Evolutionary conservation across 106 monocot genomes (phyloP).

Genomic region (Acorus calamus): DNA sequence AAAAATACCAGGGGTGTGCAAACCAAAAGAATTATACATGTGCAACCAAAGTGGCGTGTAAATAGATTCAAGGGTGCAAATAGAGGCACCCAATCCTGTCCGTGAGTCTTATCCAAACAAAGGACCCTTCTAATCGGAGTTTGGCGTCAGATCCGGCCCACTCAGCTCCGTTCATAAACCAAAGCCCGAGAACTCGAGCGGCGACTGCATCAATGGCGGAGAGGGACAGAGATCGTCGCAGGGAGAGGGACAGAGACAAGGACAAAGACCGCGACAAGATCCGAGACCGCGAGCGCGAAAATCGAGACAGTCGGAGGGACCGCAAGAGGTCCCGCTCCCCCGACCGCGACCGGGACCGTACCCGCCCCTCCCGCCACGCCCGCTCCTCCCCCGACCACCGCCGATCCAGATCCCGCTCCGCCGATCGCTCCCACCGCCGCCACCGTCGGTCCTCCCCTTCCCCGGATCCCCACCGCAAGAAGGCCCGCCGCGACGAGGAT

Average conservation of each 20-base stretch:
- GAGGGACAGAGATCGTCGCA: constrained; percentile 30
- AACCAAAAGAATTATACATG: too few species aligned
- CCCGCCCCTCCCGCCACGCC: neutral
- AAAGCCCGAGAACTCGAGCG: too few species aligned
- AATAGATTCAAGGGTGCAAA: too few species aligned
- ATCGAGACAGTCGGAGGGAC: constrained; percentile 20
- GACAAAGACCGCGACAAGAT: constrained; percentile 14
- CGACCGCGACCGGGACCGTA: constrained; percentile 9
- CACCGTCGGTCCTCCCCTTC: constrained; percentile 12
- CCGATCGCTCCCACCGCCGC: constrained; percentile 20
- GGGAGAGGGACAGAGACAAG: constrained; percentile 7
- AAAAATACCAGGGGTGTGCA: too few species aligned
- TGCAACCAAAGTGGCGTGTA: too few species aligned
- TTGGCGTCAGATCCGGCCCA: too few species aligned
- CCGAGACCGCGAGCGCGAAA: constrained; percentile 32
- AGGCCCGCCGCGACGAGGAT: constrained; percentile 47
- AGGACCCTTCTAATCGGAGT: too few species aligned
- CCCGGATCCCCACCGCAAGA: constrained; percentile 38
- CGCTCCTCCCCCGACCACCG: constrained; percentile 7
- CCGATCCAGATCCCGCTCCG: constrained; percentile 30
- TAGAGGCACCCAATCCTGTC: too few species aligned
- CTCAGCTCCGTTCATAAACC: too few species aligned
- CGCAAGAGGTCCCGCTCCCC: constrained; percentile 42
- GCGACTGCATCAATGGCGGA: neutral
- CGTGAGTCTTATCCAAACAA: too few species aligned